A percentile compares a stretch with the other conserved stretches of the same genome.
Evolutionary conservation across 1,139 yeast species (phyloP).

Genomic region (Yarrowia galli): DNA sequence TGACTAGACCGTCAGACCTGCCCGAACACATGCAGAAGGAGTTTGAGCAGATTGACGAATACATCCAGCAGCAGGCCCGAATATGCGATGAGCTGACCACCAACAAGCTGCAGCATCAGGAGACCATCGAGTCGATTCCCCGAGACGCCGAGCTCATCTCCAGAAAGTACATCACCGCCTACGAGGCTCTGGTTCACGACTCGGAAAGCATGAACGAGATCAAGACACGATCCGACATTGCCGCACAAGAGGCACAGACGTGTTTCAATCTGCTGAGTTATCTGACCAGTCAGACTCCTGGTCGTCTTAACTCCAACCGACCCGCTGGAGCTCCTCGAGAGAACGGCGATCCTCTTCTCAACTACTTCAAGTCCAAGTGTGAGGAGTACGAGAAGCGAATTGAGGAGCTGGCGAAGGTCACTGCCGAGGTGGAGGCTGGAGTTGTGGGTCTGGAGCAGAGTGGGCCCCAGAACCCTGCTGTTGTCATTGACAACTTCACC

Average conservation of each 20-base stretch:
- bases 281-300: conserved; percentile 58
- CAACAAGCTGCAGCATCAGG: conserved; percentile 68
- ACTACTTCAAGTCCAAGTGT: conserved; percentile 62
- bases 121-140: conserved; percentile 79
- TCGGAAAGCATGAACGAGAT: conserved; percentile 59
- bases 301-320: conserved; percentile 47
- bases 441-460: conserved; percentile 74
- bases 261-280: conserved; percentile 72
- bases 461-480: conserved; percentile 52
- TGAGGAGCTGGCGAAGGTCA: conserved; percentile 68
- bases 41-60: conserved; percentile 80
- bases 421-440: conserved; percentile 76
- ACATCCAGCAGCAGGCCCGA: conserved; percentile 82
- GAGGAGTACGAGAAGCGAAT: conserved; percentile 63
- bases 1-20: conserved; percentile 86
- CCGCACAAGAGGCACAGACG: conserved; percentile 64
- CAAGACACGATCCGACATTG: conserved; percentile 55
- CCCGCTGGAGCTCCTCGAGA: conserved; percentile 58
- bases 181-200: conserved; percentile 74
- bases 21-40: conserved; percentile 78
- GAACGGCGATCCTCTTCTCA: conserved; percentile 56
- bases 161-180: conserved; percentile 67
- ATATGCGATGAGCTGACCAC: conserved; percentile 80
- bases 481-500: conserved; percentile 59
- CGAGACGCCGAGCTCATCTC: conserved; percentile 78